Evolutionary conservation across 2,329 filamentous ascomycete genomes (phyloP).

Genomic region (Nigrospora osmanthi): DNA sequence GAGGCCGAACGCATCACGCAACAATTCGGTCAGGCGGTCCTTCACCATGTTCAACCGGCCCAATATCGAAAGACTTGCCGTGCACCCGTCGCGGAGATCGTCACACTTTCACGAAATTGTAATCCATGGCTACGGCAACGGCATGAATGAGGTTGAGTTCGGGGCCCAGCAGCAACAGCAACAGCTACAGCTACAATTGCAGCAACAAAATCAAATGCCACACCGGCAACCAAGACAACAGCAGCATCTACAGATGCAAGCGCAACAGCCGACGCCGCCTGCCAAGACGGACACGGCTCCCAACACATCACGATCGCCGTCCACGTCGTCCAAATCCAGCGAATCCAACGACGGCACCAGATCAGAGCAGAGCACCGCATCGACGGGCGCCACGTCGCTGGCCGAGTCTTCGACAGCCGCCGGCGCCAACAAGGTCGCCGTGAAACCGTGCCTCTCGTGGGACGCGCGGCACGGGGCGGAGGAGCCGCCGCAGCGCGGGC

Average conservation of each 20-base stretch:
- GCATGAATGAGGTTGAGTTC: slow-evolving; percentile 29
- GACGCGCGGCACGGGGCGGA: no score
- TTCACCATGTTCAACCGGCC: slow-evolving; percentile 18
- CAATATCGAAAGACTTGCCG: neutral
- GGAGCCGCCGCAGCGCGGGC: no score
- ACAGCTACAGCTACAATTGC: neutral
- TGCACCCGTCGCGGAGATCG: slow-evolving; percentile 5
- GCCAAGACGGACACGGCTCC: neutral
- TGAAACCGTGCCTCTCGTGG: no score
- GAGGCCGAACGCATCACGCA: slow-evolving; percentile 21
- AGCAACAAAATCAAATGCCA: neutral
- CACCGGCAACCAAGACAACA: no score
- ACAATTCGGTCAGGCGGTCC: slow-evolving; percentile 12
- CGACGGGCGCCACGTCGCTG: slow-evolving; percentile 12
- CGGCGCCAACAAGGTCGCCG: no score
- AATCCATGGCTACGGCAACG: slow-evolving; percentile 46
- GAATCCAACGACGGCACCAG: slow-evolving; percentile 5
- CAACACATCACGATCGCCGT: slow-evolving; percentile 1
- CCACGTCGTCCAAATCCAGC: slow-evolving; percentile 6
- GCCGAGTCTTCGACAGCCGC: slow-evolving; percentile 3
- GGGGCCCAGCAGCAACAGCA: neutral
- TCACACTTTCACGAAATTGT: slow-evolving; percentile 41
- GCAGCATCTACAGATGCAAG: no score
- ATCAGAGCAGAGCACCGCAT: slow-evolving; percentile 10
- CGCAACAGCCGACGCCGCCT: neutral